A percentile compares a stretch with the other conserved stretches of the same genome.
Conservation (phyloP, 2,329 filamentous ascomycete genomes). For the Dothistroma septosporum region DNA sequence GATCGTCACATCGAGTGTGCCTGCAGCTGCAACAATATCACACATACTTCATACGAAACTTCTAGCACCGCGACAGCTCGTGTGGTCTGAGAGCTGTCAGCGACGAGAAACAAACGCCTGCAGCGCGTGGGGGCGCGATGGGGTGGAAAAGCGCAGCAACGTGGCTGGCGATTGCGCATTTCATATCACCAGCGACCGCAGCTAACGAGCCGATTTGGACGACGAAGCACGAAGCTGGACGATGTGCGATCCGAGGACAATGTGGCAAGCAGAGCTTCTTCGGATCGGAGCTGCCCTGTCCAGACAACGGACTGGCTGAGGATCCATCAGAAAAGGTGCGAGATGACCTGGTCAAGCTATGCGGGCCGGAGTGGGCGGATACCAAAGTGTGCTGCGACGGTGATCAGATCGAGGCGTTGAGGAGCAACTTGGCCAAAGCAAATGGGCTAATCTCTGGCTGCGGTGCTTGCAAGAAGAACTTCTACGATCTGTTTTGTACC, state of each 20-base stretch:
- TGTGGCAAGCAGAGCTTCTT: slow-evolving; percentile 91
- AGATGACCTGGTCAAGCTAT: slow-evolving; percentile 75
- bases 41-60: not conserved
- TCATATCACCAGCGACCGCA: slow-evolving; percentile 1
- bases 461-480: slow-evolving; percentile 96
- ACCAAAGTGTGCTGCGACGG: slow-evolving; percentile 79
- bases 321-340: slow-evolving; percentile 68
- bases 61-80: not conserved
- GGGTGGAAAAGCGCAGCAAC: slow-evolving; percentile 1
- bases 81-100: not conserved
- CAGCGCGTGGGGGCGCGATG: not conserved
- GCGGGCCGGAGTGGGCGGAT: slow-evolving; percentile 79
- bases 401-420: slow-evolving; percentile 76
- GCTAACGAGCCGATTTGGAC: slow-evolving; percentile 22
- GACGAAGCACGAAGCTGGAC: slow-evolving; percentile 67
- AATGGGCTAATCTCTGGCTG: slow-evolving; percentile 88
- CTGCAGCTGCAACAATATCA: not conserved
- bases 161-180: not conserved
- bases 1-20: not conserved
- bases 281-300: slow-evolving; percentile 81
- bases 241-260: slow-evolving; percentile 85
- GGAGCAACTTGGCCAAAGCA: slow-evolving; percentile 79
- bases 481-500: slow-evolving; percentile 96
- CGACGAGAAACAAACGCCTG: not conserved
- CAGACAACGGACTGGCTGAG: slow-evolving; percentile 79